phyloP scores from a whole-genome alignment of 768 basidiomycete species.

The Leccinum ochraceum region DNA sequence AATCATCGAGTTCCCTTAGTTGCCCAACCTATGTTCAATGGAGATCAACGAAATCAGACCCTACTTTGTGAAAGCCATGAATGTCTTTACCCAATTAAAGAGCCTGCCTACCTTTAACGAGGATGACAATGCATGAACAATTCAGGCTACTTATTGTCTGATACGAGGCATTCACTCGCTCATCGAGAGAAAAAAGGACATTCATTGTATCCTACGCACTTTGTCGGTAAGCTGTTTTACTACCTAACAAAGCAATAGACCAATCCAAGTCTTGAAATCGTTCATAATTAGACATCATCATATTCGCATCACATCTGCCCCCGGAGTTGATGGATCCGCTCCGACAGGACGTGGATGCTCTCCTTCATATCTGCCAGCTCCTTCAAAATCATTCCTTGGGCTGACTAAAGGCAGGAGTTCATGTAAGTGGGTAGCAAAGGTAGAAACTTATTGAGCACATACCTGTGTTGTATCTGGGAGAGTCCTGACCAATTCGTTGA shows the following conservation, averaged over 20 bases:
- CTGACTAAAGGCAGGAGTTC: conserved; percentile 49
- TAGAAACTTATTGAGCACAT: conserved; percentile 26
- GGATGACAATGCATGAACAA: conserved; percentile 6
- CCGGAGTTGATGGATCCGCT: conserved; percentile 35
- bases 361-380: conserved; percentile 62
- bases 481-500: conserved; percentile 65
- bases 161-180: not conserved
- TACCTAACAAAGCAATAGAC: no score
- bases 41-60: conserved; percentile 95
- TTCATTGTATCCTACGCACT: not conserved
- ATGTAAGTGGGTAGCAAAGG: conserved; percentile 6
- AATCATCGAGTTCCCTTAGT: conserved; percentile 39
- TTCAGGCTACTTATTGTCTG: not conserved
- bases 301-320: conserved; percentile 8
- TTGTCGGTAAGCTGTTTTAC: conserved; percentile 6
- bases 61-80: conserved; percentile 84
- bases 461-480: conserved; percentile 78
- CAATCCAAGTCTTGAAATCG: not conserved
- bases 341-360: conserved; percentile 38
- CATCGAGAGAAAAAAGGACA: not conserved
- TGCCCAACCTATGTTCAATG: conserved; percentile 84
- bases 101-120: conserved; percentile 15
- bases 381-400: conserved; percentile 62
- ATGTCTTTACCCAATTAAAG: conserved; percentile 60
- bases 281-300: not conserved